A percentile compares a stretch with the other conserved stretches of the same genome.
These are phyloP conservation scores for Trichoderma asperelloides DNA, from an alignment of 495 filamentous ascomycete genomes.

Conservation along the genomic window DNA sequence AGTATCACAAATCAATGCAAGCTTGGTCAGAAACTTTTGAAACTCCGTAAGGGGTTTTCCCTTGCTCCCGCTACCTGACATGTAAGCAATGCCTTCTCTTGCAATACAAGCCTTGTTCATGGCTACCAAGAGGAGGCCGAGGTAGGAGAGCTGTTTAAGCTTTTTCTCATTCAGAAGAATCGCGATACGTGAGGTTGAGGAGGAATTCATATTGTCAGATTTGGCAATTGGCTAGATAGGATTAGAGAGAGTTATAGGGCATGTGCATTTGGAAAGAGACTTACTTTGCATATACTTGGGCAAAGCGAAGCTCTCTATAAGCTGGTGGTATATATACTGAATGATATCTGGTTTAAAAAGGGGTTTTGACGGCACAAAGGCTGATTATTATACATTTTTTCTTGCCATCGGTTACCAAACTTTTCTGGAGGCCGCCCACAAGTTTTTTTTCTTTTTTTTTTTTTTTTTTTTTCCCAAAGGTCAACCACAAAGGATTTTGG, in stretches of 20 bases:
- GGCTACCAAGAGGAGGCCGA: not conserved
- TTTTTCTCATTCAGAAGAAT: not conserved
- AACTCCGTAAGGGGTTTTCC: not conserved
- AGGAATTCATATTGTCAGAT: not conserved
- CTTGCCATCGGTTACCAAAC: not conserved
- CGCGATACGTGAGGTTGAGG: not conserved
- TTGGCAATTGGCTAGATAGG: not conserved
- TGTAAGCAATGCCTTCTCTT: not conserved
- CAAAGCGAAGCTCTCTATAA: not conserved
- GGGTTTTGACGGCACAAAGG: not conserved
- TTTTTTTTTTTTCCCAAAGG: no score
- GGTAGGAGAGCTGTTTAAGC: not conserved
- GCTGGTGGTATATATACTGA: not conserved
- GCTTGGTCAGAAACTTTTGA: constrained; percentile 12
- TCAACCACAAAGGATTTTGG: not conserved
- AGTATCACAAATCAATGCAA: constrained; percentile 13
- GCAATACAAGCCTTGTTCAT: not conserved
- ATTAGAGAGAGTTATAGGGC: not conserved
- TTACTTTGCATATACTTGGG: not conserved
- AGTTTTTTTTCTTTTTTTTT: no score
- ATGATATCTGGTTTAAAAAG: not conserved
- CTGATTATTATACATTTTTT: not conserved
- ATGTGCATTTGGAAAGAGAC: not conserved
- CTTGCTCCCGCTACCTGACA: not conserved
- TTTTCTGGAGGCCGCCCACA: not conserved